Conservation (phyloP, 2,329 filamentous ascomycete species). For the Botrytis sinoallii region DNA sequence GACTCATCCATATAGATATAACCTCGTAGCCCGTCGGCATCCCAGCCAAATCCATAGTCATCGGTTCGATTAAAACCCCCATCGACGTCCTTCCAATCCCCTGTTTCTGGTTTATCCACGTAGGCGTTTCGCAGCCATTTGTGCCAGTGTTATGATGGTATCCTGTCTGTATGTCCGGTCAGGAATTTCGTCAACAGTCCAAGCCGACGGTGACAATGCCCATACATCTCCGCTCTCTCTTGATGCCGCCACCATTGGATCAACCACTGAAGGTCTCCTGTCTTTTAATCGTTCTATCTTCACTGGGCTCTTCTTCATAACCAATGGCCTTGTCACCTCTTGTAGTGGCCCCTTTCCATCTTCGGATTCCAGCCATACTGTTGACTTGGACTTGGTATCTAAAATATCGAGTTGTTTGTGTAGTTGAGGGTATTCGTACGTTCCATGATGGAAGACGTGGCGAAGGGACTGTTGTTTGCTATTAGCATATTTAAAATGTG, state of each 20-base stretch:
- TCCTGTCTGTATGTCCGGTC: constrained; percentile 83
- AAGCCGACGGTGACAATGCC: constrained; percentile 68
- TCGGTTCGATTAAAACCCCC: constrained; percentile 78
- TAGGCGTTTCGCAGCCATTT: constrained; percentile 93
- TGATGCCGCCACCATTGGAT: constrained; percentile 72
- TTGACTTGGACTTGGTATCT: constrained; percentile 45
- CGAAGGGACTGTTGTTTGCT: constrained; percentile 56
- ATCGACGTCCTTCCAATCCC: constrained; percentile 81
- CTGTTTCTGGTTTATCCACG: constrained; percentile 64
- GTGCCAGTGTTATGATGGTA: constrained; percentile 78
- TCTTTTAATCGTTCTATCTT: constrained; percentile 81
- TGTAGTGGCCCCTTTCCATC: constrained; percentile 48
- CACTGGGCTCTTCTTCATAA: constrained; percentile 60
- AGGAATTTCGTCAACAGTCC: constrained; percentile 72
- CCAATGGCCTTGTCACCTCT: constrained; percentile 51
- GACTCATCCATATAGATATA: constrained; percentile 86
- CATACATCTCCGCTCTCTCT: constrained; percentile 65
- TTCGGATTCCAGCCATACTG: constrained; percentile 61
- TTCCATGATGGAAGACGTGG: constrained; percentile 91
- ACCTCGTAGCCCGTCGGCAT: constrained; percentile 80
- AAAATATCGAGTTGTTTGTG: constrained; percentile 74
- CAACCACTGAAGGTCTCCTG: constrained; percentile 70
- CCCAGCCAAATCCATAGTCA: constrained; percentile 89
- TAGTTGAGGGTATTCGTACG: constrained; percentile 71
- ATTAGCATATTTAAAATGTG: constrained; percentile 20